phyloP scores from a whole-genome alignment of 768 basidiomycete genomes.

The Russula olivacea region DNA sequence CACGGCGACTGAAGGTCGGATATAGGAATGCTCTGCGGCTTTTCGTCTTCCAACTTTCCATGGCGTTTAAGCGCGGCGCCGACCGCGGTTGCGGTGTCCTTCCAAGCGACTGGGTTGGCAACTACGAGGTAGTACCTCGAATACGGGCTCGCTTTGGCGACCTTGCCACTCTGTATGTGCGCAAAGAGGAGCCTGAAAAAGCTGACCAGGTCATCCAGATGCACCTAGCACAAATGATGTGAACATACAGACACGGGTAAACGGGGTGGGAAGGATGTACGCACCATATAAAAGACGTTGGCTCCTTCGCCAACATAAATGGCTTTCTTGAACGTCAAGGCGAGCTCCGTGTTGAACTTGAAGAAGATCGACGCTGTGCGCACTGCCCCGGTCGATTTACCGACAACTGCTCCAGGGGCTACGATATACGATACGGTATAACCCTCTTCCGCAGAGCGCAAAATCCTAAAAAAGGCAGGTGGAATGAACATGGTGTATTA shows the following conservation, averaged over 20 bases:
- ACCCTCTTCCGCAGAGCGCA: constrained; percentile 9
- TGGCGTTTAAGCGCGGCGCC: neutral
- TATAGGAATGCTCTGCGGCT: constrained; percentile 3
- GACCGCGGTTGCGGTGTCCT: neutral
- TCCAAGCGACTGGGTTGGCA: constrained; percentile 6
- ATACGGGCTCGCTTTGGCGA: constrained; percentile 16
- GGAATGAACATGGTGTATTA: neutral
- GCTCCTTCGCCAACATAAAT: constrained; percentile 14
- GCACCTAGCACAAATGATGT: neutral
- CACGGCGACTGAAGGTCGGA: constrained; percentile 5
- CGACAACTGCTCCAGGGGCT: constrained; percentile 14
- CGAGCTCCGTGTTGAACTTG: constrained; percentile 1
- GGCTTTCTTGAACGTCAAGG: neutral
- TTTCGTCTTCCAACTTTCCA: constrained; percentile 9
- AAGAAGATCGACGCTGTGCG: constrained; percentile 5
- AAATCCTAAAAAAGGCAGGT: neutral
- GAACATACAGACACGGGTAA: too few species aligned
- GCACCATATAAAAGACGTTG: constrained; percentile 16
- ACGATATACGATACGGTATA: constrained; percentile 14
- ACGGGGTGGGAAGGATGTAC: neutral
- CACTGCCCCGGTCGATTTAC: constrained; percentile 4
- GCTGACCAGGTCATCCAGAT: constrained; percentile 11
- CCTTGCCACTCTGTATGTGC: neutral
- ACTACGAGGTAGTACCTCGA: constrained; percentile 15
- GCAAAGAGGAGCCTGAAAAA: constrained; percentile 14